Evolutionary conservation across 1,284 basidiomycete genomes (phyloP).

Genomic region (Sanghuangporus baumii): DNA sequence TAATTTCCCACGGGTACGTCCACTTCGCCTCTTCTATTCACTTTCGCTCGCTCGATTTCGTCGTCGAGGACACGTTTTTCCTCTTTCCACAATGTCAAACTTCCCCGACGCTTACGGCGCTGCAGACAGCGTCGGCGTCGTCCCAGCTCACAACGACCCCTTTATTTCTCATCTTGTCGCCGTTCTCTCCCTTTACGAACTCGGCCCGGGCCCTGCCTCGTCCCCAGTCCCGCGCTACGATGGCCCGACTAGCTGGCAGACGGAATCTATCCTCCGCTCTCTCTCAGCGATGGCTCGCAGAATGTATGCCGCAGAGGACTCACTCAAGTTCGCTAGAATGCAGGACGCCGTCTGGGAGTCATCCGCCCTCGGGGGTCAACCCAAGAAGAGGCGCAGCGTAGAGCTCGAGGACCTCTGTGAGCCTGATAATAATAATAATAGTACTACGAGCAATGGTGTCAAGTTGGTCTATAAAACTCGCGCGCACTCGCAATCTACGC

Average conservation of each 20-base stretch:
- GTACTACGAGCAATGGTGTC: constrained; percentile 7
- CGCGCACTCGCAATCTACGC: constrained; percentile 5
- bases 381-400: constrained; percentile 45
- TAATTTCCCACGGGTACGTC: not conserved
- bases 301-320: constrained; percentile 58
- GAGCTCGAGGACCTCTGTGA: constrained; percentile 30
- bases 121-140: constrained; percentile 1
- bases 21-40: not conserved
- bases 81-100: no score
- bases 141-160: constrained; percentile 20
- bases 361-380: constrained; percentile 32
- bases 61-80: no score
- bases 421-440: constrained; percentile 13
- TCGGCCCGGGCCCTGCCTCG: constrained; percentile 30
- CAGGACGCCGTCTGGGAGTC: constrained; percentile 29
- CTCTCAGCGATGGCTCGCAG: constrained; percentile 49
- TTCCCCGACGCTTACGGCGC: not conserved
- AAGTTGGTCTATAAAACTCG: not conserved
- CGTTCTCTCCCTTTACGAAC: constrained; percentile 47
- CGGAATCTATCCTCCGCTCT: constrained; percentile 53
- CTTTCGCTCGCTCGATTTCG: not conserved
- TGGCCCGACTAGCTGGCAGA: constrained; percentile 60
- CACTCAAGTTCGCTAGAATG: constrained; percentile 34
- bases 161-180: constrained; percentile 48
- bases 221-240: constrained; percentile 56